Conservation (phyloP, 139 green algal genomes). For the Spirogloea muscicola region DNA sequence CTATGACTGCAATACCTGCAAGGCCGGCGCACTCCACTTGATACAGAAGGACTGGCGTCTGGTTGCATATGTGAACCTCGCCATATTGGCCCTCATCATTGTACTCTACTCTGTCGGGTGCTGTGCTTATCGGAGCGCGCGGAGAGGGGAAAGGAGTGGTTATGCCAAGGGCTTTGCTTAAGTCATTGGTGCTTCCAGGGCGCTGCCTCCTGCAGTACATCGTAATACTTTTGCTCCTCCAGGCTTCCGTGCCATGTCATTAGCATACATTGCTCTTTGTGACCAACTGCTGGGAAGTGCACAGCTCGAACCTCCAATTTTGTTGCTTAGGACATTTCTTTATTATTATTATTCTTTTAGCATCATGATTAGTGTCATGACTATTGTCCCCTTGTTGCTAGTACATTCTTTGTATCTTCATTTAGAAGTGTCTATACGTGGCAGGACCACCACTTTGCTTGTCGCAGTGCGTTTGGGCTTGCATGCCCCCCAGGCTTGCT, state of each 20-base stretch:
- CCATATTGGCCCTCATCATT: conserved; percentile 10
- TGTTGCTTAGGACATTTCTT: not conserved
- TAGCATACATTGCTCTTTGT: not conserved
- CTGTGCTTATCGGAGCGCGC: conserved; percentile 15
- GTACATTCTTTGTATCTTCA: not conserved
- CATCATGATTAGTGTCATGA: no score
- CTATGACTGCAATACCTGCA: conserved; percentile 37
- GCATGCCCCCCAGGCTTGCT: no score
- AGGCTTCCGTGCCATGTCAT: not conserved
- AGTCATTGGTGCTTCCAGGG: not conserved
- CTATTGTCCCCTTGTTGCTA: not conserved
- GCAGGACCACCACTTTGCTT: no score
- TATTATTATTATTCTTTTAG: no score
- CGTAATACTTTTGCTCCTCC: not conserved
- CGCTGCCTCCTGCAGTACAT: not conserved
- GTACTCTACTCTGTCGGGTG: conserved; percentile 23
- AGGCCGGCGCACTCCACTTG: conserved; percentile 27
- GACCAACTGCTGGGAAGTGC: not conserved
- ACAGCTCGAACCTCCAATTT: not conserved
- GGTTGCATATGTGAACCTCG: conserved; percentile 30
- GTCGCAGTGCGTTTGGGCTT: no score
- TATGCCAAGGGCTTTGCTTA: not conserved
- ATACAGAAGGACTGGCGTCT: conserved; percentile 19
- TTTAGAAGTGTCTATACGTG: conserved; percentile 4
- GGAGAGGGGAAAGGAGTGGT: not conserved